Conservation (phyloP, 2,329 filamentous ascomycete species). For the Falciphora oryzae region DNA sequence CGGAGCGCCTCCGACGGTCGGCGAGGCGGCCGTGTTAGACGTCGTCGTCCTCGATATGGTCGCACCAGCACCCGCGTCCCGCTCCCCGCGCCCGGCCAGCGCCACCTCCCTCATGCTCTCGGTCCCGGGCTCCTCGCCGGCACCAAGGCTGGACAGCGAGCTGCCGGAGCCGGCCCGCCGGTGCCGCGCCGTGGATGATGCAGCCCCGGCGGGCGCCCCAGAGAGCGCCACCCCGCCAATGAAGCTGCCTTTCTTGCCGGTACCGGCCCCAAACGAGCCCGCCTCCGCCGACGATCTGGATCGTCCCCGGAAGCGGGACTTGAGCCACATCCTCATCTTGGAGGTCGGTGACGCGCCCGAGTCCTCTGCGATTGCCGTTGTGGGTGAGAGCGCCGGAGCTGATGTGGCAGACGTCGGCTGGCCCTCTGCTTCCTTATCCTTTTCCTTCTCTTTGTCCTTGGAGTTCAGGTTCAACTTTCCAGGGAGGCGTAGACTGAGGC, state of each 20-base stretch:
- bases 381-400: background rate
- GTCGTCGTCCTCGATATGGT: background rate
- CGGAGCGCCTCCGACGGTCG: background rate
- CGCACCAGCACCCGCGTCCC: slow-evolving; percentile 11
- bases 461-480: background rate
- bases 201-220: slow-evolving; percentile 27
- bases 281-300: slow-evolving; percentile 21
- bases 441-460: slow-evolving; percentile 4
- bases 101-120: slow-evolving; percentile 28
- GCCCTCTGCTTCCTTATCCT: slow-evolving; percentile 6
- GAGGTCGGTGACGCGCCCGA: slow-evolving; percentile 18
- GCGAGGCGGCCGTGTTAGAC: background rate
- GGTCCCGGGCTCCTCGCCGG: background rate
- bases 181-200: slow-evolving; percentile 18
- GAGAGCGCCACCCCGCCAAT: slow-evolving; percentile 36
- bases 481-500: slow-evolving; percentile 2
- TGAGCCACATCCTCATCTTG: slow-evolving; percentile 38
- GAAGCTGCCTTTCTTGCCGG: slow-evolving; percentile 23
- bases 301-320: slow-evolving; percentile 32
- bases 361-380: background rate
- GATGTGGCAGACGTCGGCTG: background rate
- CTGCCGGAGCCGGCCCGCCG: slow-evolving; percentile 11
- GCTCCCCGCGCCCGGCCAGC: slow-evolving; percentile 19
- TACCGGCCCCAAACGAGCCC: background rate
- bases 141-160: slow-evolving; percentile 1